Evolutionary conservation across 148 eudicot genomes (phyloP), one percentile per base, ranked within the genome.

Genomic region (Diospyros kaki): DNA sequence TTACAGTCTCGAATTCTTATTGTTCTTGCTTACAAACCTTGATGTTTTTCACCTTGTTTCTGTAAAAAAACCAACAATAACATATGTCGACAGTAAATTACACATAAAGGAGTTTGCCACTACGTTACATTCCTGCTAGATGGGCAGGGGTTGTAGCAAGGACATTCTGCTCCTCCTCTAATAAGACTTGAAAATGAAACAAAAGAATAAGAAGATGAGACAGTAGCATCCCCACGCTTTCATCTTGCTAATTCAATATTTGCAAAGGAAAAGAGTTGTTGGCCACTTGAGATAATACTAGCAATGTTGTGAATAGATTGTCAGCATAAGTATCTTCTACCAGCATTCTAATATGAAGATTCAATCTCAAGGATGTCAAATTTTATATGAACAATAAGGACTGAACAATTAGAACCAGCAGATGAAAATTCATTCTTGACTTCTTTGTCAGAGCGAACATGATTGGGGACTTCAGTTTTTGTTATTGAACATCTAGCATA

Each of bases 81-180:
- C 11, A 59, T 10, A 45, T 83, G 74, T 9, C 55, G 39, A 46
- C 39, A 14, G 68, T 62, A 44, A 17, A n/a, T 17, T 12, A 62
- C 42, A 46, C 68, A 2, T 5, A 73, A 28, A 28, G 56, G 58
- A 12, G 60, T 4, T n/a, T 69, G 15, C 66, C 54, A 85, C 77
- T 79, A 91, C 98, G 96, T 80, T 85, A 88, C 74, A 93, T 77
- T 64, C 91, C 98, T 56, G 94, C 91, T 63, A 96, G 94, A 89
- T 93, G 98, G n/a, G 97, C 96, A 65, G 98, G 98, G 71, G 89
- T 87, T 80, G 96, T 91, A 78, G 98, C 94, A 81, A 93, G 89
- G 39, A 73, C 70, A 79, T 80, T 81, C 75, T 91, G 98, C 75
- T 93, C 91, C 76, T 89, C 97, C 82, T 91, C 86, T 2, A 96